phyloP scores from a whole-genome alignment of 2,329 filamentous ascomycete species.

The Pyricularia grisea region DNA sequence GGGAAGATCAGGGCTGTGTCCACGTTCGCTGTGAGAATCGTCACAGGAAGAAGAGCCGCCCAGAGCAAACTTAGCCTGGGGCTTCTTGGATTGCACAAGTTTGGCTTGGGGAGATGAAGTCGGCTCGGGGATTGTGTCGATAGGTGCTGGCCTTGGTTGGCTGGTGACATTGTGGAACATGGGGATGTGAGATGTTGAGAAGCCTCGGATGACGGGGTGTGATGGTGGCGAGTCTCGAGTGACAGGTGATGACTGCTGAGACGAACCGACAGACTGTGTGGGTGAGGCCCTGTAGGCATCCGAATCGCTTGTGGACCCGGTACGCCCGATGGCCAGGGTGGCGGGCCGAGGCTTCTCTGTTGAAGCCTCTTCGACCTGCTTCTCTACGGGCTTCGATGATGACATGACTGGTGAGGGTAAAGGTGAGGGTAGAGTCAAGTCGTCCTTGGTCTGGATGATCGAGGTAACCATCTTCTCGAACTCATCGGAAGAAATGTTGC shows the following conservation, averaged over 20 bases:
- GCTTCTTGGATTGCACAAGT: constrained; percentile 58
- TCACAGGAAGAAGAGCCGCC: constrained; percentile 76
- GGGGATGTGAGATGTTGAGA: constrained; percentile 65
- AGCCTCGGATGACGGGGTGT: constrained; percentile 70
- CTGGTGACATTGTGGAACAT: constrained; percentile 33
- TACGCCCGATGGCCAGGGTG: constrained; percentile 22
- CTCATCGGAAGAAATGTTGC: constrained; percentile 86
- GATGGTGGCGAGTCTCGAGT: constrained; percentile 36
- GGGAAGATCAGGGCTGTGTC: constrained; percentile 37
- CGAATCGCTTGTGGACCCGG: constrained; percentile 34
- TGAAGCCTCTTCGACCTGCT: neutral
- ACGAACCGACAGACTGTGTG: constrained; percentile 16
- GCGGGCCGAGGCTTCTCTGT: constrained; percentile 15
- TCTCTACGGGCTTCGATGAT: constrained; percentile 27
- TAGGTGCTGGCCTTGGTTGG: constrained; percentile 36
- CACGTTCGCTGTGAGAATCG: constrained; percentile 56
- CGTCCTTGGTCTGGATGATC: constrained; percentile 81
- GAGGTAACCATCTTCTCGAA: constrained; percentile 90
- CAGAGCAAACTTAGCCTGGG: constrained; percentile 55
- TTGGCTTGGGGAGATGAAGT: constrained; percentile 49
- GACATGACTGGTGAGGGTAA: neutral
- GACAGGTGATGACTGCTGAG: constrained; percentile 26
- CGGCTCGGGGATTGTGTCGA: constrained; percentile 47
- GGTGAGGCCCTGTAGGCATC: constrained; percentile 52
- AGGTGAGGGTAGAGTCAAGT: constrained; percentile 46